Evolutionary conservation across 2,329 filamentous ascomycete species (phyloP), one percentile per base, ranked within the genome.

Genomic region (Scedosporium dehoogii): DNA sequence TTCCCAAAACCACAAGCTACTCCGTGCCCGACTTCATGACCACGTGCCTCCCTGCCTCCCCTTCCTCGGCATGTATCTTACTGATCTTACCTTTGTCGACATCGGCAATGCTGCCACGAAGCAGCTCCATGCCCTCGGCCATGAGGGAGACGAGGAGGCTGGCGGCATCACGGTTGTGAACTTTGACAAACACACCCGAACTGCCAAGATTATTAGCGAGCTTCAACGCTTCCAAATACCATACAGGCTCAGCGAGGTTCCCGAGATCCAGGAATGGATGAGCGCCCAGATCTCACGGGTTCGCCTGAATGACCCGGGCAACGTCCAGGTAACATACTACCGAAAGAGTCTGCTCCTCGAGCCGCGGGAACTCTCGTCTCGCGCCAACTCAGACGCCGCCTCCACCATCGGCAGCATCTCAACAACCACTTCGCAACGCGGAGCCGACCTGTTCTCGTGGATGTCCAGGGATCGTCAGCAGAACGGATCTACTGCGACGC

Each of bases 201-300:
- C 92, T 2, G 92, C 93, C 56, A 94, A 92, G 75, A 96, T 97
- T 71, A 96, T 99, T 69, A 90, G 91, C 66, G 93, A 97, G 69
- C 83, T 99, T 6, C 94, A 99, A 73, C 88, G 92, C 18, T 97
- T 97, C 78, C 94, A 99, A 75, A 90, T 96, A 21, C 91, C 92
- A 0, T 97, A 97, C 73, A 85, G 88, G 6, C 82, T 99, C 18
- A 83, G 83, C 1, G 89, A 94, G 70, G 80, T 97, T 3, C 85
- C 90, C 0, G 93, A 97, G 69, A 82, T 99, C 72, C 93, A 97
- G 72, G 88, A 93, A 25, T 99, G 93, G 93, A 85, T 99, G 73
- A 85, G 92, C 65, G 82, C 85, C 23, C 90, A 97, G 73, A 86
- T 97, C 59, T 78, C 85, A 57, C 85, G 88, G 29, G 90, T 97